phyloP scores from a whole-genome alignment of 2,329 filamentous ascomycete species.

The Clarireedia hainanense region DNA sequence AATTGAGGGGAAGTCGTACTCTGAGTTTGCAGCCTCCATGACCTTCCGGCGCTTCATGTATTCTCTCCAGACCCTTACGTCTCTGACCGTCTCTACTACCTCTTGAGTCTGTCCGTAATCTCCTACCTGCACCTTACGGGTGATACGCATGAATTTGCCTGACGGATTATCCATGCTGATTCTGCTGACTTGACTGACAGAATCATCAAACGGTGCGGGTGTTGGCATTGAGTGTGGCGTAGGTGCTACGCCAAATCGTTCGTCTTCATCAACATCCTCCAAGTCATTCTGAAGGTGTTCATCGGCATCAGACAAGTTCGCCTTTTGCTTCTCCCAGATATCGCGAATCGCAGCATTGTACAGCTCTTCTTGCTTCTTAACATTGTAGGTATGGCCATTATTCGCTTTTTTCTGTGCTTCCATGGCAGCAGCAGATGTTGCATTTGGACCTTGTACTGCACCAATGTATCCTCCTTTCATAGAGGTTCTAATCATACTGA shows the following conservation, averaged over 20 bases:
- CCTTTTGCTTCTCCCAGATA: conserved; percentile 86
- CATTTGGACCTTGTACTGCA: conserved; percentile 60
- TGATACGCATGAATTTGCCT: conserved; percentile 65
- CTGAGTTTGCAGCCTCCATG: conserved; percentile 43
- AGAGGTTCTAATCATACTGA: conserved; percentile 94
- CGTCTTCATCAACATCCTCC: conserved; percentile 44
- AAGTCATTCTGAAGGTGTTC: conserved; percentile 56
- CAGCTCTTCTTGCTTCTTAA: conserved; percentile 84
- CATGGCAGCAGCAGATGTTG: conserved; percentile 72
- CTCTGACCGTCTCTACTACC: conserved; percentile 56
- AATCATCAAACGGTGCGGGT: conserved; percentile 62
- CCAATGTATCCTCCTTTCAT: conserved; percentile 97
- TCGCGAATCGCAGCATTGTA: conserved; percentile 87
- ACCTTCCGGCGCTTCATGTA: conserved; percentile 67
- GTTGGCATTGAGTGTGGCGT: conserved; percentile 63
- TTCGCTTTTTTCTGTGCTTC: conserved; percentile 67
- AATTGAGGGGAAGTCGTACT: conserved; percentile 44
- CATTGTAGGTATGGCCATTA: conserved; percentile 94
- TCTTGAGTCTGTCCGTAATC: conserved; percentile 56
- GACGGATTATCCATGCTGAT: conserved; percentile 61
- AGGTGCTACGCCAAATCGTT: conserved; percentile 36
- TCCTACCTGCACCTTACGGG: conserved; percentile 52
- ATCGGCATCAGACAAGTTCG: conserved; percentile 63
- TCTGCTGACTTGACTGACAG: conserved; percentile 64
- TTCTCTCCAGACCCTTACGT: conserved; percentile 79